Percentiles rank a stretch among this genome's conserved stretches.
These are phyloP conservation scores for Zoysia matrella DNA, from an alignment of 202 grass and related monocot genomes.

Conservation along the genomic window DNA sequence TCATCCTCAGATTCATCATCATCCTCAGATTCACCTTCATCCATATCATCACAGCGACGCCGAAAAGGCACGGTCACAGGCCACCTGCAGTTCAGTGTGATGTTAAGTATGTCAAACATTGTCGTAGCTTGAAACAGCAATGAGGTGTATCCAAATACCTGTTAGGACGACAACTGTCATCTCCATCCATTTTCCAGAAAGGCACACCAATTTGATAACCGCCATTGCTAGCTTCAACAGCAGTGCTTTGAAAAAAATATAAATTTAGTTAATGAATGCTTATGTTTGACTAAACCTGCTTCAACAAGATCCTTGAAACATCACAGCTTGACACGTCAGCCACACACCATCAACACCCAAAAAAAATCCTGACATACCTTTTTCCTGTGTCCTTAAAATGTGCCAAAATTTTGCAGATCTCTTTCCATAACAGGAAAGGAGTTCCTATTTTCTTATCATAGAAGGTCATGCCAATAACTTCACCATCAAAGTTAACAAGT, in stretches of 20 bases:
- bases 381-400: neutral
- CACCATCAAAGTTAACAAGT: neutral
- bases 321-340: neutral
- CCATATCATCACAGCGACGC: neutral
- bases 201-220: neutral
- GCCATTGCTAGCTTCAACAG: neutral
- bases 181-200: neutral
- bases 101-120: neutral
- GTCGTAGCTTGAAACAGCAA: neutral
- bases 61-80: neutral
- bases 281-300: neutral
- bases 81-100: neutral
- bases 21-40: neutral
- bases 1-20: neutral
- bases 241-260: neutral
- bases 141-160: constrained; percentile 4
- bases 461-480: neutral
- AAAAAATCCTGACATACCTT: neutral
- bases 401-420: neutral
- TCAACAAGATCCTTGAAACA: neutral
- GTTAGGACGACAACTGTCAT: neutral
- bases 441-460: neutral
- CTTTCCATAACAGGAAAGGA: neutral
- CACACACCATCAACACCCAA: neutral
- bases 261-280: neutral